Evolutionary conservation across 2,329 filamentous ascomycete genomes (phyloP), one percentile per base, ranked within the genome.

Genomic region (Neurospora sp.): DNA sequence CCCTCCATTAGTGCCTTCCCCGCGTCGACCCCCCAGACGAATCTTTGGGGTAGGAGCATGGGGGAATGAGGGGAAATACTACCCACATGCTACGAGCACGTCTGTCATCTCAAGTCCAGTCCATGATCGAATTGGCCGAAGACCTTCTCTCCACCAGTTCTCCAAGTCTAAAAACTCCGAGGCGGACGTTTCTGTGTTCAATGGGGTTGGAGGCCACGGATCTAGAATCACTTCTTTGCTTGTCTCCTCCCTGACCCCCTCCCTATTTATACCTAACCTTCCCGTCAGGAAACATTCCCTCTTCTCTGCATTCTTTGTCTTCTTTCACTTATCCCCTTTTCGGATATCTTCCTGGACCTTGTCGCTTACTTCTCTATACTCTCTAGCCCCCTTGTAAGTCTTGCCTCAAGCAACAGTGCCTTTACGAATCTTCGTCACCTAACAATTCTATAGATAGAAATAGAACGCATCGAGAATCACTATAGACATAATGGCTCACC

Each of bases 401-500:
- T 36, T 33, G 3, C 13, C 23, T 33, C 52, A 17, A 62, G 28
- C 23, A 62, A 62, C 52, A 33, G 23, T 8, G 7, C 28, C 28
- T 36, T 36, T 4, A 17, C 17, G 28, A 33, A 62, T 62, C 40
- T 42, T 42, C 3, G 4, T 62, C 28, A 17, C 3, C 28, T 33
- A 62, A 62, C 52, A 62, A 7, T 17, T 17, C 8, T 28, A 33
- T 5, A 36, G 52, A 62, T 36, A 17, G 8, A 36, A 62, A 17
- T n/a, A 36, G 23, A 36, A n/a, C 52, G 9, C 28, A 36, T 58
- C 19, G 7, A 23, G 43, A 52, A 52, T 13, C 15, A 33, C 52
- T n/a, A 58, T 58, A 62, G 23, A 62, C 70, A 76, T 62, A 40
- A 79, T 79, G 77, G 70, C 72, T 67, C 80, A 83, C 74, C 79